A percentile compares a stretch with the other conserved stretches of the same genome.
Conservation (phyloP, 2,329 filamentous ascomycete species). For the Stagonosporopsis cucurbitacearum region DNA sequence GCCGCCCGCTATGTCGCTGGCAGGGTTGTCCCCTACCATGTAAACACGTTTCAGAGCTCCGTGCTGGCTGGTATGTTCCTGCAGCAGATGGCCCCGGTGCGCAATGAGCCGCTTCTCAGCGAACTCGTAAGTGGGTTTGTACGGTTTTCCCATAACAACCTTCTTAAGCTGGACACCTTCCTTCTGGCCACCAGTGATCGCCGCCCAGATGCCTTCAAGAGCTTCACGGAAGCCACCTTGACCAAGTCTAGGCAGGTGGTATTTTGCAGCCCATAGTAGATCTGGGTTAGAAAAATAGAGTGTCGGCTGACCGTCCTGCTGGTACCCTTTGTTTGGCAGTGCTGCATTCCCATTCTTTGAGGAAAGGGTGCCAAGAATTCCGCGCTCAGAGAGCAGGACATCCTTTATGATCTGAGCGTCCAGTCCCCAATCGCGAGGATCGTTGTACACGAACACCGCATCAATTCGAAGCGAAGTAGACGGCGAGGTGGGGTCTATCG, state of each 20-base stretch:
- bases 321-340: slow-evolving; percentile 78
- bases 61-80: slow-evolving; percentile 29
- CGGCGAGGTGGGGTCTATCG: slow-evolving; percentile 55
- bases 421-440: slow-evolving; percentile 93
- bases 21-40: slow-evolving; percentile 81
- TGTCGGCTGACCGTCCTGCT: slow-evolving; percentile 78
- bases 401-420: slow-evolving; percentile 87
- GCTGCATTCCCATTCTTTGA: slow-evolving; percentile 69
- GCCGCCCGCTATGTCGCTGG: slow-evolving; percentile 87
- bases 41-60: slow-evolving; percentile 75
- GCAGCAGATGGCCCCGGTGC: slow-evolving; percentile 62
- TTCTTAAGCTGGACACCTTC: slow-evolving; percentile 64
- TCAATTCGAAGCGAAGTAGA: slow-evolving; percentile 75
- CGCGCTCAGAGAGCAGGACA: slow-evolving; percentile 77
- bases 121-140: slow-evolving; percentile 77
- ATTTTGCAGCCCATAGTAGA: slow-evolving; percentile 84
- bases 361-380: slow-evolving; percentile 81
- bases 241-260: slow-evolving; percentile 84
- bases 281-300: slow-evolving; percentile 92
- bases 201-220: slow-evolving; percentile 78
- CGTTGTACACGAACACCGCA: slow-evolving; percentile 92
- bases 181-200: slow-evolving; percentile 66
- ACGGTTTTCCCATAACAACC: slow-evolving; percentile 83
- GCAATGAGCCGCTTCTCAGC: slow-evolving; percentile 75
- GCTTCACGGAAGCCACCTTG: slow-evolving; percentile 90